Conservation (phyloP, 495 filamentous ascomycete species). For the Parathielavia hyrcaniae region DNA sequence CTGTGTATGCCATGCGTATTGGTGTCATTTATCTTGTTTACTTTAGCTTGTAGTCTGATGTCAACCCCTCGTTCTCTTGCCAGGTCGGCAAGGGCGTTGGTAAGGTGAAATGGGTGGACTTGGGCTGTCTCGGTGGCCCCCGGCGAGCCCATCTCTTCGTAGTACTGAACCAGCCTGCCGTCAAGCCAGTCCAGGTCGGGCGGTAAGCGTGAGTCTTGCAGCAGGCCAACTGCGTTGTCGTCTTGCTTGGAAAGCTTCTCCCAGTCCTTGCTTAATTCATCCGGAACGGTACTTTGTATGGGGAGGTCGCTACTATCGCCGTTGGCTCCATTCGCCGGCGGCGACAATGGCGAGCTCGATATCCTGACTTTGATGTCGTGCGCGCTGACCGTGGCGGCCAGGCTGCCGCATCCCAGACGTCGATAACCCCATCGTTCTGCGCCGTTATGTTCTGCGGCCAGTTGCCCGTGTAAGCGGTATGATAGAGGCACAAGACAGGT, state of each 20-base stretch:
- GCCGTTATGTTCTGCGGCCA: slow-evolving; percentile 81
- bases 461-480: slow-evolving; percentile 72
- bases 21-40: slow-evolving; percentile 48
- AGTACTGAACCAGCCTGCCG: slow-evolving; percentile 56
- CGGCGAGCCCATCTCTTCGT: slow-evolving; percentile 77
- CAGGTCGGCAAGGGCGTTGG: slow-evolving; percentile 75
- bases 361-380: slow-evolving; percentile 35
- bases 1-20: slow-evolving; percentile 49
- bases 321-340: slow-evolving; percentile 3
- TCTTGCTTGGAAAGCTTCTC: slow-evolving; percentile 69
- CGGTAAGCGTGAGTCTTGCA: slow-evolving; percentile 60
- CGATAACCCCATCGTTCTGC: slow-evolving; percentile 84
- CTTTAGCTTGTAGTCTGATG: slow-evolving; percentile 57
- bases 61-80: slow-evolving; percentile 69
- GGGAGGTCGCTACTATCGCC: slow-evolving; percentile 29
- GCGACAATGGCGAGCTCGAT: slow-evolving; percentile 9
- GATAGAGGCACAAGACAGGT: slow-evolving; percentile 77
- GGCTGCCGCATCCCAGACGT: slow-evolving; percentile 65
- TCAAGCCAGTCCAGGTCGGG: slow-evolving; percentile 83
- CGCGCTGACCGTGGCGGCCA: slow-evolving; percentile 52
- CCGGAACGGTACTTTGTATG: slow-evolving; percentile 23
- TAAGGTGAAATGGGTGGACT: slow-evolving; percentile 91
- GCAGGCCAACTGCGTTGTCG: slow-evolving; percentile 50
- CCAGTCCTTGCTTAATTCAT: slow-evolving; percentile 37
- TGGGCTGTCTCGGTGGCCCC: slow-evolving; percentile 68